These are phyloP conservation scores for Pinus tabuliformis DNA, from an alignment of 75 land plant genomes.

Conservation along the genomic window DNA sequence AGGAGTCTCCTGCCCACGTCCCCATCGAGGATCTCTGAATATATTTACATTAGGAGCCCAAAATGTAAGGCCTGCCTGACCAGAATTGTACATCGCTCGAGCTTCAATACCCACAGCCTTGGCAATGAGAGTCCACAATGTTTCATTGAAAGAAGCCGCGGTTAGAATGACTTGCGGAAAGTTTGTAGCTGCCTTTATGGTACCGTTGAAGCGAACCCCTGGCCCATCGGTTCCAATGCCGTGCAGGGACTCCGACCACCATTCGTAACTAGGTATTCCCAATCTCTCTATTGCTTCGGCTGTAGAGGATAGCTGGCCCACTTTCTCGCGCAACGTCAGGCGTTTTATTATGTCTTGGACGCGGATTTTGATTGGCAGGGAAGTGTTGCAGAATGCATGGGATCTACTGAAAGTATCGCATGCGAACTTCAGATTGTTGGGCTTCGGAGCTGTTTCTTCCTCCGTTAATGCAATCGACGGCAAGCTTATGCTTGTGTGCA, in stretches of 20 bases:
- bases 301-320: slow-evolving; percentile 59
- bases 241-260: slow-evolving; percentile 96
- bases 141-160: slow-evolving; percentile 65
- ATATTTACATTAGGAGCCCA: slow-evolving; percentile 95
- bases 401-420: too few species aligned
- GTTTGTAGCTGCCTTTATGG: slow-evolving; percentile 47
- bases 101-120: slow-evolving; percentile 70
- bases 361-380: slow-evolving; percentile 33
- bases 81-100: slow-evolving; percentile 74
- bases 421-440: too few species aligned
- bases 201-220: slow-evolving; percentile 67
- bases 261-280: slow-evolving; percentile 76
- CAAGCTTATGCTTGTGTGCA: too few species aligned
- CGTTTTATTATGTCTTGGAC: slow-evolving; percentile 65
- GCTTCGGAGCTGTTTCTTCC: too few species aligned
- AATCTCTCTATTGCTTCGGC: slow-evolving; percentile 51
- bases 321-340: slow-evolving; percentile 71
- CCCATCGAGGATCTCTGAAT: slow-evolving; percentile 96
- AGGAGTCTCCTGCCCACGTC: slow-evolving; percentile 94
- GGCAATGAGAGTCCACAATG: slow-evolving; percentile 51
- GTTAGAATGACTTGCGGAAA: slow-evolving; percentile 69
- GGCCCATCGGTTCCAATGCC: slow-evolving; percentile 87
- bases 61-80: slow-evolving; percentile 79
- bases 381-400: too few species aligned
- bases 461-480: too few species aligned